Base-by-base conservation (phyloP, 73 alveolate genomes). In the Paramecium tetraurelia region DNA sequence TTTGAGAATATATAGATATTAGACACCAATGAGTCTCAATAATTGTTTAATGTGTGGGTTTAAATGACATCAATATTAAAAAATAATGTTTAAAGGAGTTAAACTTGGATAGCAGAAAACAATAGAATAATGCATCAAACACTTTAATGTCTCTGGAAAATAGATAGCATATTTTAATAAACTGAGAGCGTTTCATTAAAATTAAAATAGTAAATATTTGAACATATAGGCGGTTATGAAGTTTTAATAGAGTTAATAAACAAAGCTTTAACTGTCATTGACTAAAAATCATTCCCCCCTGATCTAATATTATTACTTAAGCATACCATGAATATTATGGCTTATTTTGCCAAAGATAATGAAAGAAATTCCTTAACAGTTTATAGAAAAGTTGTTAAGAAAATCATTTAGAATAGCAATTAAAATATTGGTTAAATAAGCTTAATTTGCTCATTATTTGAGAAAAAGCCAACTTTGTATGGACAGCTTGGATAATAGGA, bases 141-240 rank as follows among this genome's bases (percentile, higher is more conserved):
- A 11, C 48, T 44, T 0, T 41, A 80, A 44, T 22, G 57, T 12
- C 9, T 80, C 11, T 80, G 90, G 90, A 80, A 80, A 80, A 48
- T 80, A 4, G 90, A 80, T 80, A 31, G 63, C 43, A 80, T 80
- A 11, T 80, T 80, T 80, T 48, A 80, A 80, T 44, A 80, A 46
- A 80, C 75, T 1, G 46, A 80, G 46, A 44, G 43, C 9, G 90
- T 80, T 80, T 80, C 90, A 24, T 21, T 80, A 20, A 80, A 80
- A 46, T 24, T 80, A 44, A 80, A 80, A 80, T 80, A 80, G 43
- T 24, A 80, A 44, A 80, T 80, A 80, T 80, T 80, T 35, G 70
- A 80, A 20, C 90, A 80, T 80, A 80, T 80, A 16, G 90, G 90
- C 5, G 90, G 90, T 18, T 80, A 80, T 80, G 46, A 80, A 80